These are phyloP conservation scores for Spencermartinsiella europaea DNA, from an alignment of 805 yeast genomes.

Conservation along the genomic window DNA sequence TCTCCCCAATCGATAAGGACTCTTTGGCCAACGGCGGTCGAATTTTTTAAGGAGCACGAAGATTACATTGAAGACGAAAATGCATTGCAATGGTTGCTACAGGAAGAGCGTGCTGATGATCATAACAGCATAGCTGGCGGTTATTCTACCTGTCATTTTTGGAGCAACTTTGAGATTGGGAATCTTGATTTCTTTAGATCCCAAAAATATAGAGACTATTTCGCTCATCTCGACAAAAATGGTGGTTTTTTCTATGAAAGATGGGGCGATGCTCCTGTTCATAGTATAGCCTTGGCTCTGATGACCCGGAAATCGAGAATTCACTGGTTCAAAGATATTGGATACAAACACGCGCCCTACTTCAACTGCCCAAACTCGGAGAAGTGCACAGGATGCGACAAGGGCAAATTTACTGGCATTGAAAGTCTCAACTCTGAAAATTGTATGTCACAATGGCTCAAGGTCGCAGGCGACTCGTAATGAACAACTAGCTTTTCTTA, in stretches of 20 bases:
- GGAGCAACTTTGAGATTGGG: slow-evolving; percentile 86
- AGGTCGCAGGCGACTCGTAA: slow-evolving; percentile 20
- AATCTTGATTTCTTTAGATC: slow-evolving; percentile 74
- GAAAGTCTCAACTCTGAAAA: slow-evolving; percentile 57
- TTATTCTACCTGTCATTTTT: slow-evolving; percentile 74
- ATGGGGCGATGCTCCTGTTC: slow-evolving; percentile 95
- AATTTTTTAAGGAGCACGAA: slow-evolving; percentile 51
- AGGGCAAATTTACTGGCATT: slow-evolving; percentile 53
- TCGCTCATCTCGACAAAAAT: slow-evolving; percentile 54
- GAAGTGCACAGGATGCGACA: slow-evolving; percentile 45
- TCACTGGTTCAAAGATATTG: slow-evolving; percentile 87
- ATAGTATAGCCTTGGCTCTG: slow-evolving; percentile 66
- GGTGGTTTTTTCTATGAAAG: slow-evolving; percentile 87
- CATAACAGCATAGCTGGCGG: slow-evolving; percentile 33
- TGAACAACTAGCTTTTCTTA: too few relatives aligned
- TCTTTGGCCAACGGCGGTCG: slow-evolving; percentile 66
- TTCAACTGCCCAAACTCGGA: slow-evolving; percentile 78
- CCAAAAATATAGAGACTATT: slow-evolving; percentile 62
- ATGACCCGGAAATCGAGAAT: slow-evolving; percentile 64
- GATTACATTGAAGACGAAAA: slow-evolving; percentile 55
- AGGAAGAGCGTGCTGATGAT: slow-evolving; percentile 41
- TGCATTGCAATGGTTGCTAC: slow-evolving; percentile 49
- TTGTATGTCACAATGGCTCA: slow-evolving; percentile 64
- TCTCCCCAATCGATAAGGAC: slow-evolving; percentile 56
- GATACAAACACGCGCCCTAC: slow-evolving; percentile 66